phyloP scores from a whole-genome alignment of 148 eudicot species.

The Heliamphora exappendiculata region DNA sequence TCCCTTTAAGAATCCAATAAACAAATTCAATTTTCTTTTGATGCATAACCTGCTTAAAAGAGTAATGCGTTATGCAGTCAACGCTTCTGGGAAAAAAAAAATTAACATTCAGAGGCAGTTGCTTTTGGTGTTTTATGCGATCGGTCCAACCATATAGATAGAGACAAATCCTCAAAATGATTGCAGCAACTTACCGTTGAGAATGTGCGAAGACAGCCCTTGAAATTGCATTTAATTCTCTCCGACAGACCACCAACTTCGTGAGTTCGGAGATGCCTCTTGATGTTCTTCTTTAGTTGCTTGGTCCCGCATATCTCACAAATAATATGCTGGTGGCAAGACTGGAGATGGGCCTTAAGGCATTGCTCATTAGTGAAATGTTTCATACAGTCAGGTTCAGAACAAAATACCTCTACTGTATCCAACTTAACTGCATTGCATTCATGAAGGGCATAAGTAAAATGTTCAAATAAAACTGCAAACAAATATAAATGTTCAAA shows the following conservation, averaged over 20 bases:
- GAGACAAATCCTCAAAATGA: background rate
- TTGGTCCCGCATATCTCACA: conserved; percentile 79
- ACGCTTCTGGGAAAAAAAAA: background rate
- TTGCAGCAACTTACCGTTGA: conserved; percentile 45
- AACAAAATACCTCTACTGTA: conserved; percentile 60
- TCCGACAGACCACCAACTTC: conserved; percentile 31
- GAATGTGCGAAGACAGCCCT: conserved; percentile 64
- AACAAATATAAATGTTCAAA: background rate
- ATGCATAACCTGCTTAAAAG: background rate
- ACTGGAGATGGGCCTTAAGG: conserved; percentile 57
- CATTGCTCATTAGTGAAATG: conserved; percentile 55
- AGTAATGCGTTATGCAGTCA: background rate
- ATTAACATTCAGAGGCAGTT: no score
- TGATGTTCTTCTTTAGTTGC: conserved; percentile 79
- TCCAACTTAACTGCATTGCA: conserved; percentile 56
- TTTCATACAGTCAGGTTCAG: conserved; percentile 78
- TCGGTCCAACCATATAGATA: no score
- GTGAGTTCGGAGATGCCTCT: conserved; percentile 71
- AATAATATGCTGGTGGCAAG: conserved; percentile 59
- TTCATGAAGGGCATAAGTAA: background rate
- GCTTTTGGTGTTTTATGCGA: no score
- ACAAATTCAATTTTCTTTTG: background rate
- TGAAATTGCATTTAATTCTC: conserved; percentile 49
- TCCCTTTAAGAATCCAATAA: no score
- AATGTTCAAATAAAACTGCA: background rate